Evolutionary conservation across 495 filamentous ascomycete species (phyloP).

Genomic region (Peziza echinospora): DNA sequence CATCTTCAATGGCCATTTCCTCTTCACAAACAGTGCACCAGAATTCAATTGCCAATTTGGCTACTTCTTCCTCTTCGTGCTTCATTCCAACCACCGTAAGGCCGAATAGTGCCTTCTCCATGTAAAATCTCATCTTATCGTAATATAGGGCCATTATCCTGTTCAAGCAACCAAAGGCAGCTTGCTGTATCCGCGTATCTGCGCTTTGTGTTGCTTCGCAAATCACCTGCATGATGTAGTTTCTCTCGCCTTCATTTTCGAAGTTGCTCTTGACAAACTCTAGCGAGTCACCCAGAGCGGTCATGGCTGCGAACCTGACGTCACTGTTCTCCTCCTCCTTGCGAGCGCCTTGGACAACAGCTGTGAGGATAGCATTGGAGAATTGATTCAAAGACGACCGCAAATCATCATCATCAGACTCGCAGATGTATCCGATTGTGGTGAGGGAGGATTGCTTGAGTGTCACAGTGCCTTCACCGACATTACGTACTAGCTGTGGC

Average conservation of each 20-base stretch:
- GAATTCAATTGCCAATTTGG: constrained; percentile 95
- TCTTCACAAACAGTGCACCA: constrained; percentile 99
- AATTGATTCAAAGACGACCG: constrained; percentile 59
- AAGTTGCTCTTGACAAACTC: constrained; percentile 97
- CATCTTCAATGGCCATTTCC: constrained; percentile 90
- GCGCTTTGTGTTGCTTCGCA: constrained; percentile 91
- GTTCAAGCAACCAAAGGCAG: constrained; percentile 90
- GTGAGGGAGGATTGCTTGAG: constrained; percentile 86
- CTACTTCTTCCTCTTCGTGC: constrained; percentile 87
- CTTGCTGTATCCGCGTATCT: constrained; percentile 77
- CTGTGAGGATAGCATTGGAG: constrained; percentile 93
- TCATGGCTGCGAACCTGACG: constrained; percentile 77
- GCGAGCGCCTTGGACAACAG: constrained; percentile 87
- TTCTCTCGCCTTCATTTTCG: constrained; percentile 93
- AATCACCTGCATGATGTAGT: constrained; percentile 99
- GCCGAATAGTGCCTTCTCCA: constrained; percentile 98
- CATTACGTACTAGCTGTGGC: constrained; percentile 67
- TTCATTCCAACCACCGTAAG: constrained; percentile 99
- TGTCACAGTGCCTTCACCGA: constrained; percentile 60
- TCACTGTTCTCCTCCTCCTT: constrained; percentile 84
- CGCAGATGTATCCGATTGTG: constrained; percentile 93
- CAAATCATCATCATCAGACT: constrained; percentile 73
- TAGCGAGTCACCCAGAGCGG: constrained; percentile 84
- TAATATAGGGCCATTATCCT: constrained; percentile 96
- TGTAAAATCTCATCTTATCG: constrained; percentile 98